phyloP scores from a whole-genome alignment of 768 basidiomycete species.

The Mycena rebaudengoi region DNA sequence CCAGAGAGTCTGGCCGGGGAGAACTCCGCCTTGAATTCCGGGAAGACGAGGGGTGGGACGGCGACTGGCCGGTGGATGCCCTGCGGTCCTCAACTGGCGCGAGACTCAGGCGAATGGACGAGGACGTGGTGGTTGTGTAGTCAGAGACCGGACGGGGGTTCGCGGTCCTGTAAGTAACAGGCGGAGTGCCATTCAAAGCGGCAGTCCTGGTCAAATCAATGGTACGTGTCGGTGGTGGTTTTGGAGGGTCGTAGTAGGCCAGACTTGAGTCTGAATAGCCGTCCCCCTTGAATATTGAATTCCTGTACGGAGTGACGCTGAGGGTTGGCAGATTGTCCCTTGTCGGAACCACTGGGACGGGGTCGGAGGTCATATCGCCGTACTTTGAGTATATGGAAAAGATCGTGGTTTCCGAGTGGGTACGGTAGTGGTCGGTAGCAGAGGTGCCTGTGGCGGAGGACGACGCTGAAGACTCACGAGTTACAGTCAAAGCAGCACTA shows the following conservation, averaged over 20 bases:
- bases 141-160: conserved; percentile 24
- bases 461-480: conserved; percentile 40
- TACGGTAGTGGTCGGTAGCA: conserved; percentile 53
- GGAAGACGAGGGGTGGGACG: conserved; percentile 18
- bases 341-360: conserved; percentile 22
- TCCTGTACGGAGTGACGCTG: conserved; percentile 39
- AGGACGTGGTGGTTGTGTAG: conserved; percentile 20
- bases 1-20: conserved; percentile 21
- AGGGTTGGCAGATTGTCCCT: conserved; percentile 38
- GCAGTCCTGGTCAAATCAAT: conserved; percentile 28
- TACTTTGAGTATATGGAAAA: conserved; percentile 92
- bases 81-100: conserved; percentile 42
- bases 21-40: conserved; percentile 22
- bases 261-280: conserved; percentile 38
- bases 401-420: conserved; percentile 78
- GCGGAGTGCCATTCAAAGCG: conserved; percentile 19
- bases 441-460: conserved; percentile 45
- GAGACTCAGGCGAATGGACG: conserved; percentile 4
- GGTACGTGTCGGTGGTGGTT: conserved; percentile 28
- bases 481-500: conserved; percentile 30
- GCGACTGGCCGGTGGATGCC: conserved; percentile 35
- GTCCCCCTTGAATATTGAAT: conserved; percentile 34
- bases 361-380: conserved; percentile 42
- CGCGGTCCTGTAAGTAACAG: no score
- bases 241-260: conserved; percentile 40